These are phyloP conservation scores for Ceratobasidium sp. DNA, from an alignment of 1,284 basidiomycete species.

Conservation along the genomic window DNA sequence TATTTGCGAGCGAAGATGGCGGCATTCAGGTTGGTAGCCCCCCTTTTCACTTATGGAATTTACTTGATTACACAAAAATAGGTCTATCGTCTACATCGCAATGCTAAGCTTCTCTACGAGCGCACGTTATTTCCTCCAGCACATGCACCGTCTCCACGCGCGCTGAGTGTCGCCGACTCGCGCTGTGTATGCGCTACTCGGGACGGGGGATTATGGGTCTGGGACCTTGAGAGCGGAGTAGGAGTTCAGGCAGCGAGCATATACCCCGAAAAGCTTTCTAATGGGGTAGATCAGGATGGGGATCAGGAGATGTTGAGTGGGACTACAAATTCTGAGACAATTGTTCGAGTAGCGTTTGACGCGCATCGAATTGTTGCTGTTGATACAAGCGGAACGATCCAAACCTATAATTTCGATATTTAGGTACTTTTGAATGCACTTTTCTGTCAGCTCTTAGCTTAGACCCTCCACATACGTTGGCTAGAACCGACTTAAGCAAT, in stretches of 20 bases:
- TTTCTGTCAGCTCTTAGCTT: not conserved
- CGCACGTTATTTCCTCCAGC: constrained; percentile 74
- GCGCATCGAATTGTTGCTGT: constrained; percentile 39
- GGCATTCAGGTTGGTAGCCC: constrained; percentile 41
- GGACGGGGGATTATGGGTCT: constrained; percentile 82
- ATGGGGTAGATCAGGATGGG: not conserved
- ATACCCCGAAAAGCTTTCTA: not conserved
- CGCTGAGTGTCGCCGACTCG: constrained; percentile 79
- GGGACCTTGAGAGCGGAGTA: constrained; percentile 78
- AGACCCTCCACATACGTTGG: no score
- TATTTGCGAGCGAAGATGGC: constrained; percentile 72
- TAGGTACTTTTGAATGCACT: not conserved
- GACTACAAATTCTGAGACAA: not conserved
- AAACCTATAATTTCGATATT: constrained; percentile 37
- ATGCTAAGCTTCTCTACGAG: constrained; percentile 76
- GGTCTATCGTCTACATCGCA: constrained; percentile 77
- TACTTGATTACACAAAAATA: constrained; percentile 62
- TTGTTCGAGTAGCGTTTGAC: constrained; percentile 38
- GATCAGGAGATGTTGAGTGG: not conserved
- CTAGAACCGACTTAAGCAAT: no score
- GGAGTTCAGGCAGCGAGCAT: constrained; percentile 44
- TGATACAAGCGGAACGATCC: constrained; percentile 13
- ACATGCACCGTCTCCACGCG: constrained; percentile 68
- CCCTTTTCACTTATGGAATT: constrained; percentile 45
- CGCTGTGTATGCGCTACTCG: constrained; percentile 78